Conservation (phyloP, 2,329 filamentous ascomycete genomes). For the Alternaria rosae region DNA sequence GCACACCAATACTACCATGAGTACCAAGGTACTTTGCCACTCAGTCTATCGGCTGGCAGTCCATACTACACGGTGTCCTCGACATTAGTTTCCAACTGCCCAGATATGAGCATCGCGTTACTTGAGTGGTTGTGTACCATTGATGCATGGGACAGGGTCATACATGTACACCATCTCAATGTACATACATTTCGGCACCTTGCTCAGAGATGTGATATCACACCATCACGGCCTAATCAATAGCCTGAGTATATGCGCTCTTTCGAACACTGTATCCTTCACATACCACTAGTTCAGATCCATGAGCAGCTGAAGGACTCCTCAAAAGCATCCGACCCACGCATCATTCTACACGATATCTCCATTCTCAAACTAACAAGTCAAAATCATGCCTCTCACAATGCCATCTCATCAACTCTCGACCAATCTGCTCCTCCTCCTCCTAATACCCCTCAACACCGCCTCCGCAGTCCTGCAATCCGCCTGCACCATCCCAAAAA, state of each 20-base stretch:
- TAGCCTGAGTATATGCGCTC: not conserved
- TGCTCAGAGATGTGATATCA: not conserved
- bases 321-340: not conserved
- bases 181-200: not conserved
- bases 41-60: not conserved
- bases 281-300: not conserved
- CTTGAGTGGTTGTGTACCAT: not conserved
- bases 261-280: not conserved
- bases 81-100: not conserved
- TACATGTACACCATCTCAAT: not conserved
- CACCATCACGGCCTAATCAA: not conserved
- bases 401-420: not conserved
- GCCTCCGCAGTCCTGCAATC: not conserved
- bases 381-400: not conserved
- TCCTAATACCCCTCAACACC: not conserved
- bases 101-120: not conserved
- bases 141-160: not conserved
- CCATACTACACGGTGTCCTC: not conserved
- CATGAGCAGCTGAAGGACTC: not conserved
- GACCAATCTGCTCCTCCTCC: not conserved
- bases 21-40: not conserved
- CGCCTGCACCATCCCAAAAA: not conserved
- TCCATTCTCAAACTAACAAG: not conserved
- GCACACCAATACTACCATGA: not conserved
- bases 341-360: not conserved